Conservation (phyloP, 1,284 basidiomycete species). For the Pseudozyma tsukubaensis region DNA sequence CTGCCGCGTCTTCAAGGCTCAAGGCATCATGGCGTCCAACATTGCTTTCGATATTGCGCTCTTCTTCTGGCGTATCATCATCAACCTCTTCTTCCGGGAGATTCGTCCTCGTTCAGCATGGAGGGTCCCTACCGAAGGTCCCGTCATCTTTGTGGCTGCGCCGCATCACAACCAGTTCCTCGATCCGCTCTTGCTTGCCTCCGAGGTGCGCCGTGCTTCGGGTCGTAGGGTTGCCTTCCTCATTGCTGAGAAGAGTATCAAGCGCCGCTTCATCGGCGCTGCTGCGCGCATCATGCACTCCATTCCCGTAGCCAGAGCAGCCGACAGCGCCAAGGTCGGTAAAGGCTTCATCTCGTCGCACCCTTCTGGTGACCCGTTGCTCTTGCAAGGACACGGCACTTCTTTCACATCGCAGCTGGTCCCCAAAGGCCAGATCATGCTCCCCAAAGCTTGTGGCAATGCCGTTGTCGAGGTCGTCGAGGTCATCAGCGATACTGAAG, state of each 20-base stretch:
- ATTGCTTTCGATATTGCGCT: conserved; percentile 69
- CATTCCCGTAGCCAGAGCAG: conserved; percentile 86
- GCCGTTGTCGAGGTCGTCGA: conserved; percentile 86
- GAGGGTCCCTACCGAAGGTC: conserved; percentile 88
- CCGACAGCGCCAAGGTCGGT: conserved; percentile 85
- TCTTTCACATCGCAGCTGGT: conserved; percentile 81
- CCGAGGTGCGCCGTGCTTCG: conserved; percentile 86
- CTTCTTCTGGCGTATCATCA: conserved; percentile 77
- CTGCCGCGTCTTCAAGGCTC: conserved; percentile 53
- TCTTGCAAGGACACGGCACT: conserved; percentile 83
- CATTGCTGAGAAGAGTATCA: conserved; percentile 92
- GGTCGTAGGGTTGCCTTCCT: conserved; percentile 87
- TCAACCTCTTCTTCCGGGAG: conserved; percentile 97
- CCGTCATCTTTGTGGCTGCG: conserved; percentile 94
- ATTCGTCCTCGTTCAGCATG: conserved; percentile 93
- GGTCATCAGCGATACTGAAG: conserved; percentile 86
- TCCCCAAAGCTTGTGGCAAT: conserved; percentile 84
- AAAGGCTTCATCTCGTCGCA: conserved; percentile 81
- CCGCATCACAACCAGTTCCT: conserved; percentile 99
- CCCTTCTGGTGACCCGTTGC: conserved; percentile 71
- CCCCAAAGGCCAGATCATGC: conserved; percentile 86
- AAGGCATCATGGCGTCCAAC: conserved; percentile 64
- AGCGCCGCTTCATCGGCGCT: conserved; percentile 82
- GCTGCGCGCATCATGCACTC: conserved; percentile 84
- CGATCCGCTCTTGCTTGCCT: conserved; percentile 88